phyloP scores from a whole-genome alignment of 805 yeast species.

The Wickerhamiella galacta region DNA sequence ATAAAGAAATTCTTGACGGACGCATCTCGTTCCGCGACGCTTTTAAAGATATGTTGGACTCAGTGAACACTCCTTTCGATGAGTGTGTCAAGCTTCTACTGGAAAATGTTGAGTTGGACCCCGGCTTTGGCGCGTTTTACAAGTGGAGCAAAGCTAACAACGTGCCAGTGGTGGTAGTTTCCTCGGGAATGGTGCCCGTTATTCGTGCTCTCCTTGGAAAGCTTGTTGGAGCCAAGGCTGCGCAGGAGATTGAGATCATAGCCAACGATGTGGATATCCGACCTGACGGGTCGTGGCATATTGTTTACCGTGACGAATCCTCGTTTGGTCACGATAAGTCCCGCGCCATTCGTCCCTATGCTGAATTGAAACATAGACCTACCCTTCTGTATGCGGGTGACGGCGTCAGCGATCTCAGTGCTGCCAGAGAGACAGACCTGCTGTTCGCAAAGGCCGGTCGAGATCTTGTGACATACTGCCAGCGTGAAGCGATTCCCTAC shows the following conservation, averaged over 20 bases:
- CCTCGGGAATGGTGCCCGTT: conserved; percentile 88
- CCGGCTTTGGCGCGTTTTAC: conserved; percentile 74
- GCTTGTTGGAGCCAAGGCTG: conserved; percentile 63
- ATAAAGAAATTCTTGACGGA: conserved; percentile 56
- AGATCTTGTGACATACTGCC: conserved; percentile 76
- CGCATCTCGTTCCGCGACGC: conserved; percentile 53
- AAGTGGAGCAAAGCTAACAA: conserved; percentile 55
- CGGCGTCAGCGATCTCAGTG: conserved; percentile 89
- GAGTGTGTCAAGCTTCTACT: conserved; percentile 60
- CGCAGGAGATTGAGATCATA: conserved; percentile 56
- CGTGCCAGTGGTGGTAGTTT: conserved; percentile 75
- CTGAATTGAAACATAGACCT: conserved; percentile 32
- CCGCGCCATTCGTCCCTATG: conserved; percentile 43
- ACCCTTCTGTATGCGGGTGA: conserved; percentile 87
- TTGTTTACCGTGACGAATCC: conserved; percentile 70
- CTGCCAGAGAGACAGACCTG: conserved; percentile 88
- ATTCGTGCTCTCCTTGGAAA: conserved; percentile 59
- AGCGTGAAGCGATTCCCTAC: conserved; percentile 64
- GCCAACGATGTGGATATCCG: conserved; percentile 55
- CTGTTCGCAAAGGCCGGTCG: conserved; percentile 86
- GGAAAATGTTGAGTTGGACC: conserved; percentile 59
- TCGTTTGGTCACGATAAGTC: conserved; percentile 93
- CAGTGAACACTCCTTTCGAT: conserved; percentile 57
- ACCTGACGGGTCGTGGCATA: conserved; percentile 56
- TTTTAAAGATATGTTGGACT: conserved; percentile 68